Evolutionary conservation across 129 eudicot species (phyloP).

Genomic region (Centella asiatica): DNA sequence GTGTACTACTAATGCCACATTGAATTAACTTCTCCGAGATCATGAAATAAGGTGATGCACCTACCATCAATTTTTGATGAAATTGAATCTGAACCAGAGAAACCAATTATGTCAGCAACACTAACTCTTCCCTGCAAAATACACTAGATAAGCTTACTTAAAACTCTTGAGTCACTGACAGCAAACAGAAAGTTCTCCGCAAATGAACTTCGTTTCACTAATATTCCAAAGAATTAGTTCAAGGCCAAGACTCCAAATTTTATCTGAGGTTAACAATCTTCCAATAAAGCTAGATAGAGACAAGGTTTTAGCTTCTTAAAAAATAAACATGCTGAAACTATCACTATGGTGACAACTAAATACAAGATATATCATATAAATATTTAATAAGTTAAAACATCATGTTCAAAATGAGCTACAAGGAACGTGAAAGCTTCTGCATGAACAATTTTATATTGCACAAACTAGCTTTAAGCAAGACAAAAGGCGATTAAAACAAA

Average conservation of each 20-base stretch:
- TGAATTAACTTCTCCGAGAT: background rate
- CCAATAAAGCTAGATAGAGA: no score
- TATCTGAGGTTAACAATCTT: background rate
- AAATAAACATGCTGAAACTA: background rate
- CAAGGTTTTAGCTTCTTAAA: no score
- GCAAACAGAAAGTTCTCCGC: no score
- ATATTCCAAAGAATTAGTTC: no score
- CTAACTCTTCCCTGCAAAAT: constrained; percentile 50
- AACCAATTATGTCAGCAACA: constrained; percentile 56
- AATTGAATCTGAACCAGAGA: constrained; percentile 41
- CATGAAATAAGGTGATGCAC: constrained; percentile 5
- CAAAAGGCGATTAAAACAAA: background rate
- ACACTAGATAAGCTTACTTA: constrained; percentile 2
- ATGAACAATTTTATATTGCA: background rate
- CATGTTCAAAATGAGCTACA: background rate
- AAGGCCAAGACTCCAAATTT: no score
- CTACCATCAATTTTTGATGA: constrained; percentile 63
- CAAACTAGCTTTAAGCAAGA: background rate
- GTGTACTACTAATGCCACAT: constrained; percentile 1
- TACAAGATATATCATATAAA: no score
- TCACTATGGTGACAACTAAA: background rate
- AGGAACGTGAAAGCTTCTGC: background rate
- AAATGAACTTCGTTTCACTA: no score
- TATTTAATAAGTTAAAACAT: background rate
- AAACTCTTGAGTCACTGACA: background rate